These are phyloP conservation scores for Aspergillus ruber DNA, from an alignment of 2,329 filamentous ascomycete genomes.

Conservation along the genomic window DNA sequence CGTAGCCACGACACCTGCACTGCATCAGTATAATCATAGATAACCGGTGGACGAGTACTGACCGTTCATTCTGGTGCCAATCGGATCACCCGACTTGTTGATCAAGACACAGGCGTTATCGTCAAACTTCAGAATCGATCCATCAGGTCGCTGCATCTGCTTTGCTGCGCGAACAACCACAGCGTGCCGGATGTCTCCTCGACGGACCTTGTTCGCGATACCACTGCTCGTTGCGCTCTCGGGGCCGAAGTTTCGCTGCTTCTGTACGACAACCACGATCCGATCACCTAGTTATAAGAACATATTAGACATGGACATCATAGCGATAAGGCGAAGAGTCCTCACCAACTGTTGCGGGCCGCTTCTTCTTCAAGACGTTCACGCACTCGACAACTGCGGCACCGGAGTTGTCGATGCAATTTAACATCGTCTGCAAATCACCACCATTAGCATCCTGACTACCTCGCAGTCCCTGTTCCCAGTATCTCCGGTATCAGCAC, in stretches of 20 bases:
- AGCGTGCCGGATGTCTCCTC: conserved; percentile 93
- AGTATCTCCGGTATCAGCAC: neutral
- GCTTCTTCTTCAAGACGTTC: conserved; percentile 86
- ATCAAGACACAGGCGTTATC: conserved; percentile 97
- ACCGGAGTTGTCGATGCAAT: conserved; percentile 99
- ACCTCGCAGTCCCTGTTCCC: no score
- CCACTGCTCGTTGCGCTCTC: conserved; percentile 67
- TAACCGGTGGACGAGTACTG: conserved; percentile 18
- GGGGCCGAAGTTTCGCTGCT: conserved; percentile 72
- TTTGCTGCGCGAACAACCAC: conserved; percentile 90
- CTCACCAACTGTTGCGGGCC: conserved; percentile 76
- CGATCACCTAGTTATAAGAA: conserved; percentile 64
- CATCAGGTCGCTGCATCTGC: conserved; percentile 79
- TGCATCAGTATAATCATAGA: conserved; percentile 12
- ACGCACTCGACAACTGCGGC: conserved; percentile 95
- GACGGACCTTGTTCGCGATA: conserved; percentile 85
- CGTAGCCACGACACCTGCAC: conserved; percentile 70
- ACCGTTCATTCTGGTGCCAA: conserved; percentile 85
- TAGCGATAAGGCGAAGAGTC: conserved; percentile 1
- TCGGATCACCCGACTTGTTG: conserved; percentile 93
- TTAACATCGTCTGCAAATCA: conserved; percentile 72
- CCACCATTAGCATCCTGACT: conserved; percentile 5
- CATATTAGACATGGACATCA: neutral
- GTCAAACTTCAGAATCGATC: conserved; percentile 85
- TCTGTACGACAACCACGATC: conserved; percentile 95